Evolutionary conservation across 768 basidiomycete genomes (phyloP).

Genomic region (Agrocybe chaxingu): DNA sequence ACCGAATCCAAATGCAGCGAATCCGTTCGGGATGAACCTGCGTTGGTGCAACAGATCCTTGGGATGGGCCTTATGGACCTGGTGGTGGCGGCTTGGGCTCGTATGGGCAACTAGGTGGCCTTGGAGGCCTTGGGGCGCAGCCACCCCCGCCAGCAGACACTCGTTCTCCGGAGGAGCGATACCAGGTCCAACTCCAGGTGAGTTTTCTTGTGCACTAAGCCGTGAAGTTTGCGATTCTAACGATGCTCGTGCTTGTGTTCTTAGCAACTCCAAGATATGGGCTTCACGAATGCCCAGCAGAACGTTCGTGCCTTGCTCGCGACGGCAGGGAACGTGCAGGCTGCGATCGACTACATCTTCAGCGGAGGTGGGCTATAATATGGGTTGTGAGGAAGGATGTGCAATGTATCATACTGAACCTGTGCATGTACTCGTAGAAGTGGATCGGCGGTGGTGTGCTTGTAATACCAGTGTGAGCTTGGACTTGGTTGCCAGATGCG

Average conservation of each 20-base stretch:
- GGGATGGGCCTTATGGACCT: constrained; percentile 21
- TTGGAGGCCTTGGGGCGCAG: constrained; percentile 22
- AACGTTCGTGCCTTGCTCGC: constrained; percentile 89
- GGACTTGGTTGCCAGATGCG: no score
- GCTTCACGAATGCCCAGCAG: constrained; percentile 84
- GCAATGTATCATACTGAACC: no score
- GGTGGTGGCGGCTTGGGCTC: constrained; percentile 23
- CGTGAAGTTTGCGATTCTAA: background rate
- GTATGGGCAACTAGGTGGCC: constrained; percentile 21
- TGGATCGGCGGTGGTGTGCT: no score
- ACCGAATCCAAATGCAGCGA: constrained; percentile 8
- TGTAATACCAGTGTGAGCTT: no score
- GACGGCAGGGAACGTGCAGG: constrained; percentile 90
- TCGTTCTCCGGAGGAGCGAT: constrained; percentile 86
- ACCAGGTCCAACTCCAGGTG: constrained; percentile 83
- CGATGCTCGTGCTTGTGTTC: background rate
- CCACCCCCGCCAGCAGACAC: constrained; percentile 59
- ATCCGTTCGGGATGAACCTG: constrained; percentile 37
- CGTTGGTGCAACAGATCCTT: constrained; percentile 43
- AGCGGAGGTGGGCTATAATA: constrained; percentile 65
- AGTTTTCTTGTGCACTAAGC: constrained; percentile 15
- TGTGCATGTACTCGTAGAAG: no score
- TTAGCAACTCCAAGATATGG: constrained; percentile 94
- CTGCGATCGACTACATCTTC: constrained; percentile 91
- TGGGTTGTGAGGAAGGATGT: background rate